Evolutionary conservation across 2,329 filamentous ascomycete genomes (phyloP), one percentile per base, ranked within the genome.

Genomic region (Monilinia polystroma): DNA sequence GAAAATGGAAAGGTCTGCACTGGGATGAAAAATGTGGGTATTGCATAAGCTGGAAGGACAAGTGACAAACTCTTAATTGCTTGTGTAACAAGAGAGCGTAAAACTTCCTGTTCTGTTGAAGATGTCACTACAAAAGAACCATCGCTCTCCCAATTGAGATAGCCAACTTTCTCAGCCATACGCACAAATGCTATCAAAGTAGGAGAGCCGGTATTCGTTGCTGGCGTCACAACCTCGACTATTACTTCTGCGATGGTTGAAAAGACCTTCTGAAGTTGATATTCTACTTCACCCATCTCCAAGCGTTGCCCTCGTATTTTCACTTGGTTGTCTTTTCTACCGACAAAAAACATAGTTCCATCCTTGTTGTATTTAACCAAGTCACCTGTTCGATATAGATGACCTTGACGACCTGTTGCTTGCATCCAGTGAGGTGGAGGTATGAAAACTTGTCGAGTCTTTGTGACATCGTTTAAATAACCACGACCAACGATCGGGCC

Each of bases 271-370:
- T n/a, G 49, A 52, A 52, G n/a, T 52, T n/a, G 20, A 52, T 45
- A 12, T 58, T 79, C 83, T 63, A 81, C 81, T 73, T 81, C 82
- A 10, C 78, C 81, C 62, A 87, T 79, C 76, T 87, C 90, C 63
- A 89, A 82, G 66, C 87, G 79, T 70, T 85, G 87, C 32, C 90
- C 90, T 14, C 83, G 80, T 29, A 90, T 78, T 76, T 91, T 90
- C 66, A 89, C 83, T 74, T 87, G 87, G 23, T 83, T 83, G 71
- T 90, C 87, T 70, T 86, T 87, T 60, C 88, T 82, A 12, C 87
- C 86, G 43, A 87, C 79, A 68, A 85, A 87, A 18, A 81, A 75
- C 55, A 88, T 81, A 3, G 80, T 80, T 26, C 72, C 76, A 60
- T 87, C 81, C 0, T 59, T 26, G 2, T 77, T 73, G 66, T 87